Percentiles rank a stretch among this genome's conserved stretches.
These are phyloP conservation scores for Neurospora terricola DNA, from an alignment of 495 filamentous ascomycete genomes.

Conservation along the genomic window DNA sequence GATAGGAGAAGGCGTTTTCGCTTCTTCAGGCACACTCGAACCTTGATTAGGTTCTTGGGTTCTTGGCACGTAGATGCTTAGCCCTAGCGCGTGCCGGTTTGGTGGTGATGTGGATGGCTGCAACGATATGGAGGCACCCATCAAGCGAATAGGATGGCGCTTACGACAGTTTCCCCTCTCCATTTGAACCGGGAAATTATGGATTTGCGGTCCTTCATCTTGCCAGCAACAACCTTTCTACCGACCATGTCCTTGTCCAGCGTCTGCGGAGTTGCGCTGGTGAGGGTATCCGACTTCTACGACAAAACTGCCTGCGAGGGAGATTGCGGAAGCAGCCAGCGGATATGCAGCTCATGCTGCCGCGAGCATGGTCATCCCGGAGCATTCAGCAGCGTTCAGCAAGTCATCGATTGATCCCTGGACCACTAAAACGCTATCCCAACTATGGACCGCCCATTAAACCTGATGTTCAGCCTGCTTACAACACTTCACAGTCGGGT, in stretches of 20 bases:
- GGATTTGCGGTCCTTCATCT: background rate
- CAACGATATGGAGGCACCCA: background rate
- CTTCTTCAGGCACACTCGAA: background rate
- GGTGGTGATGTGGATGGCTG: background rate
- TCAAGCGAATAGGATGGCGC: background rate
- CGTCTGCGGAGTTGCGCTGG: background rate
- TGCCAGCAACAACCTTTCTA: background rate
- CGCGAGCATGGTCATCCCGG: background rate
- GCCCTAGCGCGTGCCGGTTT: background rate
- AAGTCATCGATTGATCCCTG: background rate
- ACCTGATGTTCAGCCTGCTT: background rate
- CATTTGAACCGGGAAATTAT: background rate
- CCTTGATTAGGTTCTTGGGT: background rate
- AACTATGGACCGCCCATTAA: background rate
- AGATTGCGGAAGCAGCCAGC: background rate
- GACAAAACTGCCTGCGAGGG: background rate
- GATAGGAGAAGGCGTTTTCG: background rate
- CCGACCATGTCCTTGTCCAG: background rate
- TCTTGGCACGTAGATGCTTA: background rate
- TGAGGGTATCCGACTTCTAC: background rate
- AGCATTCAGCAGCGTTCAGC: background rate
- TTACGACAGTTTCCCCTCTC: background rate
- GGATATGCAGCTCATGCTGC: background rate
- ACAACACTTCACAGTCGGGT: background rate
- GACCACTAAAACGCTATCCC: background rate